phyloP scores from a whole-genome alignment of 495 filamentous ascomycete species.

The Tuber melanosporum region DNA sequence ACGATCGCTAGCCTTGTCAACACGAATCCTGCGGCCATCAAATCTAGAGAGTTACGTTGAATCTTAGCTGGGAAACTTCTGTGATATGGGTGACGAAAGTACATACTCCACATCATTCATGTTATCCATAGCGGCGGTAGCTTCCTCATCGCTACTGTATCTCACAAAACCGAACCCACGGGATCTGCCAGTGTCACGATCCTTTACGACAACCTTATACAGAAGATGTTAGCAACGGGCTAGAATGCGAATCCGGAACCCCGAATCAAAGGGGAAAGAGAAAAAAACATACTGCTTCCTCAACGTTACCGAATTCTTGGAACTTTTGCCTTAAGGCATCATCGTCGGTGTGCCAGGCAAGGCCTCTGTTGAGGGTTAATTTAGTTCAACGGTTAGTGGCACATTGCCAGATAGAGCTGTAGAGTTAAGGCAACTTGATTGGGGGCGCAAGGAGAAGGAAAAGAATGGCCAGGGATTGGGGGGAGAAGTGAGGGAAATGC shows the following conservation, averaged over 20 bases:
- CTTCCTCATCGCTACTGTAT: constrained; percentile 73
- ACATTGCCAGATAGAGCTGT: neutral
- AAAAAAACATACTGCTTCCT: constrained; percentile 72
- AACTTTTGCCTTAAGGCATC: constrained; percentile 73
- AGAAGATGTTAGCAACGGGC: constrained; percentile 19
- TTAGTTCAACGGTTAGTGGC: constrained; percentile 17
- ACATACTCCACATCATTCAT: constrained; percentile 96
- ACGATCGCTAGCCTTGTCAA: constrained; percentile 85
- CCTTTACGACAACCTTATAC: constrained; percentile 86
- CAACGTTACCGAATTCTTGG: constrained; percentile 76
- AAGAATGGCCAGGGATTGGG: neutral
- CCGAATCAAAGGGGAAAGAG: neutral
- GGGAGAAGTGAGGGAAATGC: constrained; percentile 13
- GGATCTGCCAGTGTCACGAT: constrained; percentile 90
- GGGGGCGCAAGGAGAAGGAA: neutral
- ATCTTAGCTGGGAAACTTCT: constrained; percentile 5
- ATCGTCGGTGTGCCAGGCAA: constrained; percentile 97
- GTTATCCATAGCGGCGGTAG: constrained; percentile 65
- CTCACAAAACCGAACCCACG: constrained; percentile 97
- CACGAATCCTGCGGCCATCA: constrained; percentile 89
- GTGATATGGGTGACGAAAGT: constrained; percentile 2
- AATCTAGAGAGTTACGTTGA: constrained; percentile 54
- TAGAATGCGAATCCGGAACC: neutral
- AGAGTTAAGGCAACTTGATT: neutral
- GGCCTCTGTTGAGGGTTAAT: constrained; percentile 56